Evolutionary conservation across 2,329 filamentous ascomycete genomes (phyloP), one percentile per base, ranked within the genome.

Genomic region (Orbilia quercus): DNA sequence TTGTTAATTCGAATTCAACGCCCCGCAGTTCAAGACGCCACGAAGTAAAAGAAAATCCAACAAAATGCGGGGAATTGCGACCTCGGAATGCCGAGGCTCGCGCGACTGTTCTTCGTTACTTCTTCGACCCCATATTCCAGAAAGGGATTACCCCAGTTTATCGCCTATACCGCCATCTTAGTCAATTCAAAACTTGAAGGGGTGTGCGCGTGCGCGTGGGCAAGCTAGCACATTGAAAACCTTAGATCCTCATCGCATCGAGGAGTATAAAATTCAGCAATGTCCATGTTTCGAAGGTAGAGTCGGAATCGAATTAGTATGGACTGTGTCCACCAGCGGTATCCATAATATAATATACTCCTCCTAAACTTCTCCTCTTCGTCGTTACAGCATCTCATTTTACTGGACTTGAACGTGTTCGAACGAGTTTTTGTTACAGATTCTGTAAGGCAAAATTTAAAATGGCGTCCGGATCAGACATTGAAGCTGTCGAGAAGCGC

Each of bases 141-240:
- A 20, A 54, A 16, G 7, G 7, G 25, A 12, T 25, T 34, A 36
- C 12, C 9, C 28, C 53, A 42, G 34, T 25, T 31, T 31, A 62
- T 64, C 59, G 60, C 60, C 47, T 65, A 53, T 36, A 65, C 60
- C 60, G 60, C 60, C 54, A 55, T 65, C 38, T 45, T 48, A 38
- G 23, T 2, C 25, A 11, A 31, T 4, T 31, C 3, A 4, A 31
- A 2, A 25, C 1, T 5, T 20, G 23, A 48, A 48, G n/a, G 22
- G 23, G 14, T 23, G 23, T 14, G 28, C 9, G 28, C 28, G 28
- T 31, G 28, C 28, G 28, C 9, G 9, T 9, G 28, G 5, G 4
- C 28, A 31, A 31, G 28, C 9, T 31, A 31, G 9, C n/a, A n/a
- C n/a, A n/a, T n/a, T n/a, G n/a, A n/a, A n/a, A n/a, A n/a, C n/a